Percentiles rank a stretch among this genome's conserved stretches.
These are phyloP conservation scores for Fusarium robinianum DNA, from an alignment of 2,329 filamentous ascomycete species.

Conservation along the genomic window DNA sequence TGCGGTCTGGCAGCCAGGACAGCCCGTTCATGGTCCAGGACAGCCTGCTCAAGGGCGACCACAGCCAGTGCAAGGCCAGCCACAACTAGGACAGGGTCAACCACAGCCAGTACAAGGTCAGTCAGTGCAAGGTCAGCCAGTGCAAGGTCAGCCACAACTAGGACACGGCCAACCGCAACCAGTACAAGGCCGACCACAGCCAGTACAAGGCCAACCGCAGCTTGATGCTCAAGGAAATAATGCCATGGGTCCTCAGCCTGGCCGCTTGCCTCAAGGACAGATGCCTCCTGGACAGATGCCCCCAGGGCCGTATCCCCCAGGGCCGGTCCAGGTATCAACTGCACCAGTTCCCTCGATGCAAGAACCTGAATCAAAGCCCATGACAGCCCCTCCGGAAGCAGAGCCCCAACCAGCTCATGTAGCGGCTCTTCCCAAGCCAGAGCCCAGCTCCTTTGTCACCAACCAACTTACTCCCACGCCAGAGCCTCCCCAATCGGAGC, in stretches of 20 bases:
- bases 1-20: conserved; percentile 31
- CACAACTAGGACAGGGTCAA: conserved; percentile 3
- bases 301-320: no score
- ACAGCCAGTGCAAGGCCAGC: conserved; percentile 4
- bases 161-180: background rate
- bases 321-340: background rate
- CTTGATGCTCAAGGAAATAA: background rate
- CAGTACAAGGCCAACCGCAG: background rate
- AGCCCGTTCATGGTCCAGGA: conserved; percentile 8
- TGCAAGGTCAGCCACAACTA: background rate
- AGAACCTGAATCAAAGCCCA: no score
- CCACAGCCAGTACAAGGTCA: background rate
- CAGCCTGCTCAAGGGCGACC: conserved; percentile 13
- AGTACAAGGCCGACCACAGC: background rate
- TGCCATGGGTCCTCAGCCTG: background rate
- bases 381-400: background rate
- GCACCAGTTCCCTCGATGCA: no score
- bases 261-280: background rate
- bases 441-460: background rate
- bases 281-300: background rate
- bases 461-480: no score
- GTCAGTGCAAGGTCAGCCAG: background rate
- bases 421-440: background rate
- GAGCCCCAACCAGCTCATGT: background rate
- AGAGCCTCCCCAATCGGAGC: no score